Conservation (phyloP, 2,329 filamentous ascomycete genomes). For the Pseudogymnoascus sp. region DNA sequence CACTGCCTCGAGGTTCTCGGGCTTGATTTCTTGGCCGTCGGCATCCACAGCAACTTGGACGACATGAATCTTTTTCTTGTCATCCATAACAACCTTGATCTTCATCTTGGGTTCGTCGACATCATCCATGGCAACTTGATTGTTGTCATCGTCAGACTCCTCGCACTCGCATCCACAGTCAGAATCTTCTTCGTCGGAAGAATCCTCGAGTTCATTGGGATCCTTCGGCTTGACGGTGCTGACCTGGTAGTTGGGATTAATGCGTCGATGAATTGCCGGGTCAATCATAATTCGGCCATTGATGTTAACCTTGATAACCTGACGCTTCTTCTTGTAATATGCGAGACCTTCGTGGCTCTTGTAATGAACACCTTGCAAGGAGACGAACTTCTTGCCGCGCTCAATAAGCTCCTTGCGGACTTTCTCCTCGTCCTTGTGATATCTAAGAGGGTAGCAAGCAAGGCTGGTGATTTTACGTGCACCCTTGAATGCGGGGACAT, state of each 20-base stretch:
- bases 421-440: conserved; percentile 64
- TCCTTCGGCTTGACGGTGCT: conserved; percentile 68
- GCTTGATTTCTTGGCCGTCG: conserved; percentile 46
- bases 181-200: conserved; percentile 40
- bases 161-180: conserved; percentile 36
- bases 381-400: conserved; percentile 77
- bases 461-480: conserved; percentile 75
- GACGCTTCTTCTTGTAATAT: conserved; percentile 74
- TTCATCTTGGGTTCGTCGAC: conserved; percentile 30
- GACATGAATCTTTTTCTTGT: conserved; percentile 43
- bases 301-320: conserved; percentile 71
- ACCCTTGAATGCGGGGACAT: conserved; percentile 71
- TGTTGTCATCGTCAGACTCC: conserved; percentile 34
- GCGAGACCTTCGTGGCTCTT: conserved; percentile 76
- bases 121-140: conserved; percentile 20
- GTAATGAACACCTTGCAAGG: conserved; percentile 76
- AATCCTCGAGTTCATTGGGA: conserved; percentile 48
- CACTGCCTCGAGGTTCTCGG: conserved; percentile 35
- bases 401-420: conserved; percentile 63
- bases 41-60: conserved; percentile 50
- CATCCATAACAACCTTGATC: conserved; percentile 32
- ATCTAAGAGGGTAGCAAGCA: conserved; percentile 68
- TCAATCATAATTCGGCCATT: conserved; percentile 87
- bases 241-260: conserved; percentile 79
- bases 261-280: conserved; percentile 69